Percentiles rank a stretch among this genome's conserved stretches.
These are phyloP conservation scores for Eimeria acervulina DNA, from an alignment of 169 alveolate genomes.

Conservation along the genomic window DNA sequence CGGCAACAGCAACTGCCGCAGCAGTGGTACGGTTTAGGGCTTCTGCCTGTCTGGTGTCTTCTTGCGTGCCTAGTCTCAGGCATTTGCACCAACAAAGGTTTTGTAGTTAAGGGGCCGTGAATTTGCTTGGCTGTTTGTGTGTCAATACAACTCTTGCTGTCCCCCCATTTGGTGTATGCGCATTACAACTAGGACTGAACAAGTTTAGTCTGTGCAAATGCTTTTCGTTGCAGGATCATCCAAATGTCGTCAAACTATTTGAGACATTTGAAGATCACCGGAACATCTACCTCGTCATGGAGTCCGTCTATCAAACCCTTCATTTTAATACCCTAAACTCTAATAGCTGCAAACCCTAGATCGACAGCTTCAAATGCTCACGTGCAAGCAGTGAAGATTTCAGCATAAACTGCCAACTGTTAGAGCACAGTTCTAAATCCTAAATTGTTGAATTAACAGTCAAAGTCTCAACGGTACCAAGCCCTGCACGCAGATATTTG, in stretches of 20 bases:
- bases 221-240: conserved; percentile 91
- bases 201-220: not conserved
- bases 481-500: too few species aligned
- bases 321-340: not conserved
- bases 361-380: too few species aligned
- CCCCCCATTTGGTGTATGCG: not conserved
- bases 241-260: conserved; percentile 94
- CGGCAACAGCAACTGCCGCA: not conserved
- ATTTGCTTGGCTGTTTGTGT: not conserved
- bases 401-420: too few species aligned
- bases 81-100: not conserved
- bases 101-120: not conserved
- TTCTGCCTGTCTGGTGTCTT: not conserved
- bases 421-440: too few species aligned
- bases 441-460: too few species aligned
- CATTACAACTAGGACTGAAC: too few species aligned
- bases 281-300: conserved; percentile 95
- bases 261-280: conserved; percentile 96
- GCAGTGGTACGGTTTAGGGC: not conserved
- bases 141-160: not conserved
- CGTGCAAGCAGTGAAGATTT: too few species aligned
- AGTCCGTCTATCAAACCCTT: conserved; percentile 71
- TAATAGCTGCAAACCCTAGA: not conserved
- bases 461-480: too few species aligned
- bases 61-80: not conserved